phyloP scores from a whole-genome alignment of 192 early-diverging fungal genomes.

The Backusella circina region DNA sequence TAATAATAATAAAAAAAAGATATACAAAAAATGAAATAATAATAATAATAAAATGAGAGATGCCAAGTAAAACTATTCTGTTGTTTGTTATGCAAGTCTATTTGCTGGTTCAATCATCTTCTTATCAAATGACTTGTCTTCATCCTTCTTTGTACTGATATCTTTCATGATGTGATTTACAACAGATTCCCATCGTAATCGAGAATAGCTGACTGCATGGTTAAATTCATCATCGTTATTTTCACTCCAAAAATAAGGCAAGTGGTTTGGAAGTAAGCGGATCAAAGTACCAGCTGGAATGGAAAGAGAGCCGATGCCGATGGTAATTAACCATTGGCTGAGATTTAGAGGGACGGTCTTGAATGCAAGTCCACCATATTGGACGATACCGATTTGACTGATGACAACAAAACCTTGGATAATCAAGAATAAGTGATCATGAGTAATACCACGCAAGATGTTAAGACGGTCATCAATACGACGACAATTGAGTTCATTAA shows the following conservation, averaged over 20 bases:
- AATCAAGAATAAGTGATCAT: conserved; percentile 75
- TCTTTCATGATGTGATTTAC: conserved; percentile 2
- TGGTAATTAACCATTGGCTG: conserved; percentile 72
- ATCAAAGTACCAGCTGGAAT: conserved; percentile 68
- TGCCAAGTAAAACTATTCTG: not conserved
- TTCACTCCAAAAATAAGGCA: conserved; percentile 18
- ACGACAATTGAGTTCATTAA: conserved; percentile 93
- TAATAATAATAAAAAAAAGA: not conserved
- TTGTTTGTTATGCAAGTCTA: not conserved
- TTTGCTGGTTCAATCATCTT: not conserved
- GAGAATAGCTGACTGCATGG: conserved; percentile 17
- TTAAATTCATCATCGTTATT: conserved; percentile 39
- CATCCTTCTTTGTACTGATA: not conserved
- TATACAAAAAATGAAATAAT: not conserved
- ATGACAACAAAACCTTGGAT: conserved; percentile 57
- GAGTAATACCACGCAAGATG: conserved; percentile 76
- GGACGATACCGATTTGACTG: conserved; percentile 79
- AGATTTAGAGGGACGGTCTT: conserved; percentile 63
- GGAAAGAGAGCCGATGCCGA: conserved; percentile 75
- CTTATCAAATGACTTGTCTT: not conserved
- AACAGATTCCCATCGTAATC: conserved; percentile 22
- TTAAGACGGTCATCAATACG: conserved; percentile 78
- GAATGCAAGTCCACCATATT: conserved; percentile 86
- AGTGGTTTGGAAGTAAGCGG: conserved; percentile 61
- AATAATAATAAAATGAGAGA: not conserved